Evolutionary conservation across 1,284 basidiomycete species (phyloP).

Genomic region (Fomes fomentarius): DNA sequence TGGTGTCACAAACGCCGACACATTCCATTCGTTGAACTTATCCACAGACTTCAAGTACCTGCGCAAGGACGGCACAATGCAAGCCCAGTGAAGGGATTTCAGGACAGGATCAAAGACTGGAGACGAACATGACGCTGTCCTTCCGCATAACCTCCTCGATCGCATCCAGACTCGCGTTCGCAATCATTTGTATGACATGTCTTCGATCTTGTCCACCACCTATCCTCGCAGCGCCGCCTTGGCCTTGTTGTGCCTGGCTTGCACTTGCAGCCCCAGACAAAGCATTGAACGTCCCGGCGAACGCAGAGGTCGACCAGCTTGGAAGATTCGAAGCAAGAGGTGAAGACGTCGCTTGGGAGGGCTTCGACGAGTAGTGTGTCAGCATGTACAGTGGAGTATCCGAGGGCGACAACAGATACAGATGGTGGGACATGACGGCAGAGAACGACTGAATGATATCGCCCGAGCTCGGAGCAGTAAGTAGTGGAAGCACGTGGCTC

Average conservation of each 20-base stretch:
- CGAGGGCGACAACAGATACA: constrained; percentile 80
- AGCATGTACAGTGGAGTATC: constrained; percentile 83
- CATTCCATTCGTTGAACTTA: constrained; percentile 96
- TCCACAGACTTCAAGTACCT: constrained; percentile 95
- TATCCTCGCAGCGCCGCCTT: constrained; percentile 59
- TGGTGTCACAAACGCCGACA: constrained; percentile 92
- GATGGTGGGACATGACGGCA: constrained; percentile 75
- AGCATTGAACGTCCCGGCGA: constrained; percentile 84
- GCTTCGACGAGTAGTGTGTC: constrained; percentile 78
- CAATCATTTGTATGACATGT: constrained; percentile 96
- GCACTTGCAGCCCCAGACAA: constrained; percentile 80
- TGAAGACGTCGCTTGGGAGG: constrained; percentile 57
- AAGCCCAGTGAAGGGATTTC: constrained; percentile 2
- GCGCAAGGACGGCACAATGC: constrained; percentile 6
- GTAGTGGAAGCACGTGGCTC: too few relatives aligned
- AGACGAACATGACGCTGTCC: constrained; percentile 81
- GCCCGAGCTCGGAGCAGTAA: too few relatives aligned
- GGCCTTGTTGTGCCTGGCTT: constrained; percentile 59
- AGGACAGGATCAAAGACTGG: background rate
- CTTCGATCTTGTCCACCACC: constrained; percentile 74
- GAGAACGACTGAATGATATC: too few relatives aligned
- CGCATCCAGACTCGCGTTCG: constrained; percentile 89
- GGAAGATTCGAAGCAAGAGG: constrained; percentile 80
- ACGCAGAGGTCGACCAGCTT: constrained; percentile 85
- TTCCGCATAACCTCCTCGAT: constrained; percentile 90